A percentile compares a stretch with the other conserved stretches of the same genome.
phyloP scores from a whole-genome alignment of 202 grass and related monocot genomes.

The Miscanthus sacchariflorus region DNA sequence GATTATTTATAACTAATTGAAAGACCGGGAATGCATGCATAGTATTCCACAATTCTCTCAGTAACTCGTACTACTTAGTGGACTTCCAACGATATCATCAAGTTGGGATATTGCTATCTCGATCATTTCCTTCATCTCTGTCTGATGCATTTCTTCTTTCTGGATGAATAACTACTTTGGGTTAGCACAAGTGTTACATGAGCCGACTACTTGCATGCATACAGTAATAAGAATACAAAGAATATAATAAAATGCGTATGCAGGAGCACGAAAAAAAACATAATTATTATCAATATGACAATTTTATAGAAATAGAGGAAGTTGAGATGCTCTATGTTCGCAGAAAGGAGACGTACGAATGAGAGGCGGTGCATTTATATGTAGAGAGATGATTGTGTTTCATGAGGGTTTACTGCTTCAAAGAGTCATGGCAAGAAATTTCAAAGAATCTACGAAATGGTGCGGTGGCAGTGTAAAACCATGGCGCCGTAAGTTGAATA shows the following conservation, averaged over 20 bases:
- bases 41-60: background rate
- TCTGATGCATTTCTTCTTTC: slow-evolving; percentile 41
- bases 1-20: background rate
- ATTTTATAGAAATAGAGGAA: no score
- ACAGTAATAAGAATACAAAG: background rate
- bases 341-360: no score
- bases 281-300: no score
- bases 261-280: background rate
- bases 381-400: no score
- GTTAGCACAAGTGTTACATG: background rate
- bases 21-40: background rate
- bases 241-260: background rate
- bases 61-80: slow-evolving; percentile 35
- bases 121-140: slow-evolving; percentile 52
- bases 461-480: no score
- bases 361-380: no score
- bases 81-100: slow-evolving; percentile 15
- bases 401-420: no score
- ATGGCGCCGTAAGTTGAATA: no score
- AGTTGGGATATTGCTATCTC: slow-evolving; percentile 43
- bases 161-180: background rate
- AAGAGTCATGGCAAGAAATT: no score
- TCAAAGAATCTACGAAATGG: no score
- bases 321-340: no score
- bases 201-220: background rate